These are phyloP conservation scores for Debaryomyces tyrocola DNA, from an alignment of 805 yeast genomes.

Conservation along the genomic window DNA sequence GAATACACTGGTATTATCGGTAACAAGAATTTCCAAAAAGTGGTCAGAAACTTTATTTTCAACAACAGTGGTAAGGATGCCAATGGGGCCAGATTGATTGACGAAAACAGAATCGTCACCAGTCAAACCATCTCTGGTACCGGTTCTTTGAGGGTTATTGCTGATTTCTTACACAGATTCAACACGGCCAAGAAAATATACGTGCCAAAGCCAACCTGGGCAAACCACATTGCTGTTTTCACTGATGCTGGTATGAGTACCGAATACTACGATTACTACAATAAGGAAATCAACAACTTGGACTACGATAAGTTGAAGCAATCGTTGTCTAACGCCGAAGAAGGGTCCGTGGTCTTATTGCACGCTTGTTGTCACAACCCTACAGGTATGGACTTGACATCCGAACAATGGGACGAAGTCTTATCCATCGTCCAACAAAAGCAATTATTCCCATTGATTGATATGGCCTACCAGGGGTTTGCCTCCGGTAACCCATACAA, in stretches of 20 bases:
- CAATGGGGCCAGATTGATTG: constrained; percentile 54
- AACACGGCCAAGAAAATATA: constrained; percentile 55
- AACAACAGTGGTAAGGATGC: constrained; percentile 55
- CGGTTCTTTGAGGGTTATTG: constrained; percentile 86
- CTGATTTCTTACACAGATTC: constrained; percentile 69
- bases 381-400: constrained; percentile 88
- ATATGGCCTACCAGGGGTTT: constrained; percentile 95
- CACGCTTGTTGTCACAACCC: constrained; percentile 99
- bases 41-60: constrained; percentile 71
- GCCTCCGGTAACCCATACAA: constrained; percentile 79
- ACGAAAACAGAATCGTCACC: constrained; percentile 68
- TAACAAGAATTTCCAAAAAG: constrained; percentile 59
- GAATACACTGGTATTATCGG: constrained; percentile 91
- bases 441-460: constrained; percentile 76
- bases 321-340: constrained; percentile 55
- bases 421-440: constrained; percentile 59
- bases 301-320: constrained; percentile 63
- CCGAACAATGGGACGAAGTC: constrained; percentile 77
- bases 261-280: constrained; percentile 70
- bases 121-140: constrained; percentile 94
- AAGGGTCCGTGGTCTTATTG: constrained; percentile 66
- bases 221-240: constrained; percentile 84
- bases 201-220: constrained; percentile 92
- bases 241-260: constrained; percentile 67
- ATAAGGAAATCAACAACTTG: constrained; percentile 57